Percentiles rank a stretch among this genome's conserved stretches.
Conservation (phyloP, 768 basidiomycete genomes). For the Tremella fuciformis region DNA sequence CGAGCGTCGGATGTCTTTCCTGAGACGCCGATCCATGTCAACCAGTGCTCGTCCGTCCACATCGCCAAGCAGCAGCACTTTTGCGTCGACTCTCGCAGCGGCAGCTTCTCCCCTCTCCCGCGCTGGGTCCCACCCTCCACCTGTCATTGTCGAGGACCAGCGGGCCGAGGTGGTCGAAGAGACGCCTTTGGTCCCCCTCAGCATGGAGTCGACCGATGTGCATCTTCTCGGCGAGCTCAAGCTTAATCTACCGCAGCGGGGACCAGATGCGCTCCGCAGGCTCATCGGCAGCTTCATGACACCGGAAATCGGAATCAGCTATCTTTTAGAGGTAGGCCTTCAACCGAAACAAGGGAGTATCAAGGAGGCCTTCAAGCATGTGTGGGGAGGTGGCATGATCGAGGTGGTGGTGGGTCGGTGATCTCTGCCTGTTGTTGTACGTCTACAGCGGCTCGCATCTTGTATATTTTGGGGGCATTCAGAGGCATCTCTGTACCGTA, state of each 20-base stretch:
- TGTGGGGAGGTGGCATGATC: slow-evolving; percentile 45
- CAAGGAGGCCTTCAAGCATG: slow-evolving; percentile 41
- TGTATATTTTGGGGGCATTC: not conserved
- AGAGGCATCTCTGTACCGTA: not conserved
- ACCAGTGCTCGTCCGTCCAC: not conserved
- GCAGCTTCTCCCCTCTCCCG: not conserved
- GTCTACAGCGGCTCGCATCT: no score
- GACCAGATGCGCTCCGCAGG: slow-evolving; percentile 11
- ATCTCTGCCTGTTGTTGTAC: not conserved
- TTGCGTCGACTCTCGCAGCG: not conserved
- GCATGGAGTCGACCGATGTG: slow-evolving; percentile 31
- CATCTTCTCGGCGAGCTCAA: slow-evolving; percentile 36
- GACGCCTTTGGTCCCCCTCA: slow-evolving; percentile 1
- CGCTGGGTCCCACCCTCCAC: not conserved
- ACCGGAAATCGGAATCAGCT: slow-evolving; percentile 38
- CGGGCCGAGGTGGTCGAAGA: not conserved
- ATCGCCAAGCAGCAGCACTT: not conserved
- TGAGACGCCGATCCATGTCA: slow-evolving; percentile 3
- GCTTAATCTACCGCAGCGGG: slow-evolving; percentile 8
- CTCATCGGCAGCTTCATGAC: slow-evolving; percentile 37
- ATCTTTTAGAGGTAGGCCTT: slow-evolving; percentile 42
- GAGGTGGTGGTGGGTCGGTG: slow-evolving; percentile 37
- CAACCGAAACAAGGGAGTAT: slow-evolving; percentile 39
- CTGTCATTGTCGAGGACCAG: slow-evolving; percentile 3
- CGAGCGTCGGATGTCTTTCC: not conserved